Evolutionary conservation across 805 yeast genomes (phyloP).

Genomic region (Metschnikowia vanudenii): DNA sequence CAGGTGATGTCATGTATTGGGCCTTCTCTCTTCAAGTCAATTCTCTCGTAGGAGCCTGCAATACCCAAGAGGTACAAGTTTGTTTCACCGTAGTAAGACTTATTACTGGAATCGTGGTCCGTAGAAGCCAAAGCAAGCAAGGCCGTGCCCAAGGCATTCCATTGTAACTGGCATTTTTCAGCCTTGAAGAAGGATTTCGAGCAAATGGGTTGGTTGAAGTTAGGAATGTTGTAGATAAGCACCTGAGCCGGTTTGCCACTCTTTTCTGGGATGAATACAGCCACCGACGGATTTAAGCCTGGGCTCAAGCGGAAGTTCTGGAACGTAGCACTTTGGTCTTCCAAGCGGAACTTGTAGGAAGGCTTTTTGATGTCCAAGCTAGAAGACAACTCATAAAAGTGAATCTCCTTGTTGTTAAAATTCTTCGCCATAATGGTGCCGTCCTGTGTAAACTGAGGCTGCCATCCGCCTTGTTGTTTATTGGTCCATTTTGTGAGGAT

Average conservation of each 20-base stretch:
- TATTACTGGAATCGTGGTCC: slow-evolving; percentile 90
- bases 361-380: slow-evolving; percentile 44
- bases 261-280: slow-evolving; percentile 85
- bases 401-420: slow-evolving; percentile 57
- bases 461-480: slow-evolving; percentile 87
- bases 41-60: slow-evolving; percentile 88
- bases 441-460: slow-evolving; percentile 83
- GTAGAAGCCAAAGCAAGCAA: slow-evolving; percentile 90
- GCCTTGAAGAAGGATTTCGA: slow-evolving; percentile 93
- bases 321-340: slow-evolving; percentile 47
- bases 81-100: slow-evolving; percentile 96
- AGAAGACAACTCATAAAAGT: slow-evolving; percentile 56
- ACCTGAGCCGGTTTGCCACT: slow-evolving; percentile 88
- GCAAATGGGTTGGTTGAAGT: slow-evolving; percentile 73
- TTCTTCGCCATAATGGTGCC: slow-evolving; percentile 68
- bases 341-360: slow-evolving; percentile 54
- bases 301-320: slow-evolving; percentile 72
- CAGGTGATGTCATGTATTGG: slow-evolving; percentile 97
- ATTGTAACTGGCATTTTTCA: slow-evolving; percentile 84
- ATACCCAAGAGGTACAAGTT: slow-evolving; percentile 87
- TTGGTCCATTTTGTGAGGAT: slow-evolving; percentile 65
- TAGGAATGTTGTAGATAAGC: slow-evolving; percentile 76
- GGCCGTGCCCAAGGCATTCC: slow-evolving; percentile 96
- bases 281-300: slow-evolving; percentile 86
- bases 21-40: slow-evolving; percentile 85